phyloP scores from a whole-genome alignment of 192 early-diverging fungal genomes.

The Allomyces macrogynus region DNA sequence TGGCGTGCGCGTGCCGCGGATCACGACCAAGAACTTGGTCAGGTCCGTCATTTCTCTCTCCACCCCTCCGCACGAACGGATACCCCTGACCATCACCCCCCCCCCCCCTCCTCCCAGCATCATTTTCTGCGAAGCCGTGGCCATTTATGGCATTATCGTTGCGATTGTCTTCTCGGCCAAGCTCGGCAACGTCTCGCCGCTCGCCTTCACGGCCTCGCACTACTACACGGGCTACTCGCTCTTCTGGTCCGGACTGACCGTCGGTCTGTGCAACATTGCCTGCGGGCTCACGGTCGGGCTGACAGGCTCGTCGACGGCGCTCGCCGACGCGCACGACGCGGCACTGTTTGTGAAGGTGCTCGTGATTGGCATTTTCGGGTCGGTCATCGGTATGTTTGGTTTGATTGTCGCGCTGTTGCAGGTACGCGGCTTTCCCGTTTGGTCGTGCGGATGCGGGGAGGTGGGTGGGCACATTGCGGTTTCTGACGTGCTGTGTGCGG shows the following conservation, averaged over 20 bases:
- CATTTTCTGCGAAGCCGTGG: constrained; percentile 98
- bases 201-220: constrained; percentile 23
- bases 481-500: too few relatives aligned
- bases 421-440: background rate
- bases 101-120: too few relatives aligned
- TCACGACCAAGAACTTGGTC: constrained; percentile 91
- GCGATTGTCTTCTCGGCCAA: constrained; percentile 89
- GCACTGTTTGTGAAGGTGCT: constrained; percentile 93
- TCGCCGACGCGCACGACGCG: constrained; percentile 86
- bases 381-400: constrained; percentile 87
- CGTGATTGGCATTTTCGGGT: constrained; percentile 93
- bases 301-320: constrained; percentile 75
- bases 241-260: constrained; percentile 93
- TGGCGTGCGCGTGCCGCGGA: constrained; percentile 73
- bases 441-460: too few relatives aligned
- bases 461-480: too few relatives aligned
- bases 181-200: constrained; percentile 30
- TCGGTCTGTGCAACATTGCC: constrained; percentile 77
- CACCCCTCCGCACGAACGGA: too few relatives aligned
- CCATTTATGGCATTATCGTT: constrained; percentile 97
- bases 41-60: constrained; percentile 22
- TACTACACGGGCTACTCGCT: constrained; percentile 82
- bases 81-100: too few relatives aligned
- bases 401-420: constrained; percentile 82
- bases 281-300: constrained; percentile 87